Conservation (phyloP, 148 eudicot species). For the Cornus controversa region DNA sequence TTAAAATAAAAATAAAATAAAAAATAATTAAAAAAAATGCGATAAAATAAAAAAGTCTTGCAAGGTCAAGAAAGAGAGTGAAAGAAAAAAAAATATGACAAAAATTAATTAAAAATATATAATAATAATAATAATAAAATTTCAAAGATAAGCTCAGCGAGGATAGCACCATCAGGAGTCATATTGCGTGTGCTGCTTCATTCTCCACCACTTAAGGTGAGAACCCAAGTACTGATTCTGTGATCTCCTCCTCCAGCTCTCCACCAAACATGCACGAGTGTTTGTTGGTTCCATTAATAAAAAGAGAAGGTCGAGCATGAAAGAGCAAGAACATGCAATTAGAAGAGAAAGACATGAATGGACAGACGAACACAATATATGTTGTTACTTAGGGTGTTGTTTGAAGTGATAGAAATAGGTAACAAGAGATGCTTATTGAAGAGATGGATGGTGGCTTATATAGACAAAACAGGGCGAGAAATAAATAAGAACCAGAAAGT, state of each 20-base stretch:
- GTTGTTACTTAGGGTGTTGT: too few species aligned
- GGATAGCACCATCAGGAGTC: slow-evolving; percentile 29
- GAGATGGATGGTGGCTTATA: slow-evolving; percentile 25
- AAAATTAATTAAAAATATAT: neutral
- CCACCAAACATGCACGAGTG: neutral
- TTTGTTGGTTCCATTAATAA: slow-evolving; percentile 1
- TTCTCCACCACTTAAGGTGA: neutral
- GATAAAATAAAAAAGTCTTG: slow-evolving; percentile 37
- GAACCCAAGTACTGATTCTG: neutral
- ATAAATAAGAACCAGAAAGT: neutral
- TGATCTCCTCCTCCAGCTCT: neutral
- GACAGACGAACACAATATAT: neutral
- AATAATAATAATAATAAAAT: too few species aligned
- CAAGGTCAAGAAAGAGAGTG: slow-evolving; percentile 66
- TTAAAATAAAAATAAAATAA: rapidly evolving
- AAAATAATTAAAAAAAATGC: neutral
- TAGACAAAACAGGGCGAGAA: slow-evolving; percentile 15
- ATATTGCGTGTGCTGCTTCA: slow-evolving; percentile 1
- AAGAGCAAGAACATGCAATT: slow-evolving; percentile 9
- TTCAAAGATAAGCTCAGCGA: slow-evolving; percentile 38
- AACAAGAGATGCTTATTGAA: slow-evolving; percentile 27
- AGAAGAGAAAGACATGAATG: slow-evolving; percentile 15
- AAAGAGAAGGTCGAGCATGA: neutral
- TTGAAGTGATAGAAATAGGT: slow-evolving; percentile 27
- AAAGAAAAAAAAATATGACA: too few species aligned